Evolutionary conservation across 768 basidiomycete genomes (phyloP).

Genomic region (Tephrocybe sp.): DNA sequence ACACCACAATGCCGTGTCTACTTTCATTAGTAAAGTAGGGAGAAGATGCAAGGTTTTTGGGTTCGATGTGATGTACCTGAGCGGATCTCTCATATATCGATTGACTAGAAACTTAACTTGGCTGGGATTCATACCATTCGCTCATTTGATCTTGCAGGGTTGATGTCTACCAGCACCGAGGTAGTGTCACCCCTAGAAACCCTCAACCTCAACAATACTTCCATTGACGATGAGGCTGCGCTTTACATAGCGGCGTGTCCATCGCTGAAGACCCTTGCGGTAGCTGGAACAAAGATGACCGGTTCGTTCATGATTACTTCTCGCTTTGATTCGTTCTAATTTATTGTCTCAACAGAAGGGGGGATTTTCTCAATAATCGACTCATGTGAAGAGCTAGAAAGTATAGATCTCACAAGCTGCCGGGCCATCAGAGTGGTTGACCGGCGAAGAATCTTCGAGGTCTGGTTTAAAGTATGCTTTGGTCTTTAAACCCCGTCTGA

Average conservation of each 20-base stretch:
- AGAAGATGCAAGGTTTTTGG: conserved; percentile 52
- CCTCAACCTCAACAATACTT: conserved; percentile 58
- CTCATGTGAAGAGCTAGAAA: conserved; percentile 47
- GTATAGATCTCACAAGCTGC: conserved; percentile 66
- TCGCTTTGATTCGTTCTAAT: neutral
- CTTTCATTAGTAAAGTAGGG: conserved; percentile 53
- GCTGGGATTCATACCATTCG: conserved; percentile 49
- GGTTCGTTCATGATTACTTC: conserved; percentile 34
- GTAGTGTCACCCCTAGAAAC: conserved; percentile 39
- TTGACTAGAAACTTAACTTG: conserved; percentile 53
- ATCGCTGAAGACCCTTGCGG: conserved; percentile 43
- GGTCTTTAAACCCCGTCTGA: no score
- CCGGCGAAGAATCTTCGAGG: conserved; percentile 68
- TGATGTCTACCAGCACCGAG: conserved; percentile 35
- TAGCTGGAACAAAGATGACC: conserved; percentile 59
- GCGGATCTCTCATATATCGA: neutral
- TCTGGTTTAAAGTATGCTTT: conserved; percentile 18
- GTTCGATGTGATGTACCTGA: neutral
- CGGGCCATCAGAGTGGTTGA: conserved; percentile 58
- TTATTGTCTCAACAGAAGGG: conserved; percentile 31
- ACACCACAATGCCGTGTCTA: conserved; percentile 33
- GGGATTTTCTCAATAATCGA: conserved; percentile 60
- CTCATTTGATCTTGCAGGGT: conserved; percentile 48
- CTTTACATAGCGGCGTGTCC: conserved; percentile 52
- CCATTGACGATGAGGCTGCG: conserved; percentile 56